phyloP scores from a whole-genome alignment of 2,329 filamentous ascomycete genomes.

The Aspergillus ochraceoroseus region DNA sequence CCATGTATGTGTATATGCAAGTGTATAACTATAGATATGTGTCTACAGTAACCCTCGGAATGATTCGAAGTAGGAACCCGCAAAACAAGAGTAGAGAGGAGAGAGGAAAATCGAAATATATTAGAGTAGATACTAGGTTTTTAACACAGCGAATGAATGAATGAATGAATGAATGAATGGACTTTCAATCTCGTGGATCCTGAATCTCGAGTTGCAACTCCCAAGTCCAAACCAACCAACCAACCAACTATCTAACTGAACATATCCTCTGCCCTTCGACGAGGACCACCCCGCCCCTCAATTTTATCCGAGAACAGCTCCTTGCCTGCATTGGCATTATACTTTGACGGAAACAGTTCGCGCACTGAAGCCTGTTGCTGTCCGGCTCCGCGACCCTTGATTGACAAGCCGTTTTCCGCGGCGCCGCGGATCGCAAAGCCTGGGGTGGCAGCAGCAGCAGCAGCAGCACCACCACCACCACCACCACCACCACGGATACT shows the following conservation, averaged over 20 bases:
- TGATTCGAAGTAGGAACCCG: too few species aligned
- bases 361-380: conserved; percentile 57
- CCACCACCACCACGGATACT: conserved; percentile 38
- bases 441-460: too few species aligned
- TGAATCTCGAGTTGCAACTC: too few species aligned
- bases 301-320: conserved; percentile 63
- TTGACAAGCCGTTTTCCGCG: conserved; percentile 5
- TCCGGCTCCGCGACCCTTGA: conserved; percentile 29
- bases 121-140: too few species aligned
- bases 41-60: too few species aligned
- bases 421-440: conserved; percentile 9
- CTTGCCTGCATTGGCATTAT: conserved; percentile 56
- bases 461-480: too few species aligned
- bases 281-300: conserved; percentile 54
- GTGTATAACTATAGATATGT: too few species aligned
- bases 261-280: conserved; percentile 67
- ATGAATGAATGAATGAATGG: neutral
- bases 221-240: neutral
- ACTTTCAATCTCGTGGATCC: too few species aligned
- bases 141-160: too few species aligned
- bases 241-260: conserved; percentile 51
- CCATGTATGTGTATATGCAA: too few species aligned
- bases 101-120: too few species aligned
- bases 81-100: too few species aligned
- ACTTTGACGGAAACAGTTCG: conserved; percentile 66